Evolutionary conservation across 148 eudicot genomes (phyloP).

Genomic region (Drosera capensis): DNA sequence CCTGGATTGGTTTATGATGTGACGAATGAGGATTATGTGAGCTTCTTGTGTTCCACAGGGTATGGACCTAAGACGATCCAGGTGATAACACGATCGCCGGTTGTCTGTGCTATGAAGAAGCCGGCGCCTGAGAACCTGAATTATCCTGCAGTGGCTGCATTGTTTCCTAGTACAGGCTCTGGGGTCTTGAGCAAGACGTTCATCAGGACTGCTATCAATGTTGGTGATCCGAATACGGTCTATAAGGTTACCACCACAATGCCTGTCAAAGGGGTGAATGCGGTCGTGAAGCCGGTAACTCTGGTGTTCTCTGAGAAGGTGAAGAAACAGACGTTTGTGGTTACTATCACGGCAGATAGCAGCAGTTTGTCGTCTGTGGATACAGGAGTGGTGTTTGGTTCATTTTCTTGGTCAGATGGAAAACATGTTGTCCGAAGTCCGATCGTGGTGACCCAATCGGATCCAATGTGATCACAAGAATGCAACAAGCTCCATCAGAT

Average conservation of each 20-base stretch:
- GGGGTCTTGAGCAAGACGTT: slow-evolving; percentile 64
- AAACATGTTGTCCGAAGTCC: slow-evolving; percentile 68
- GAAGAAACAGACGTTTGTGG: slow-evolving; percentile 59
- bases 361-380: slow-evolving; percentile 45
- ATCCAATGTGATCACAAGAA: too few relatives aligned
- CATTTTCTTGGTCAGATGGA: slow-evolving; percentile 83
- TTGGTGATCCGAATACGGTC: slow-evolving; percentile 53
- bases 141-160: slow-evolving; percentile 58
- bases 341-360: slow-evolving; percentile 38
- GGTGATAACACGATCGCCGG: slow-evolving; percentile 39
- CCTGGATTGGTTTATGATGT: slow-evolving; percentile 79
- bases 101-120: slow-evolving; percentile 55
- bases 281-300: slow-evolving; percentile 56
- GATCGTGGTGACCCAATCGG: slow-evolving; percentile 58
- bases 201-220: slow-evolving; percentile 63
- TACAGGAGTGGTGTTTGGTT: slow-evolving; percentile 42
- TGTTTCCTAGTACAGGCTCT: slow-evolving; percentile 68
- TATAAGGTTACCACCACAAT: slow-evolving; percentile 35
- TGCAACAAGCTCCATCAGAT: too few relatives aligned
- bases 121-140: slow-evolving; percentile 81
- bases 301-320: slow-evolving; percentile 58
- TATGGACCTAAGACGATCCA: slow-evolving; percentile 52
- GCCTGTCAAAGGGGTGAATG: slow-evolving; percentile 40
- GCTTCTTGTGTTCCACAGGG: slow-evolving; percentile 72
- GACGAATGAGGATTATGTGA: slow-evolving; percentile 48